Conservation (phyloP, 106 monocot species). For the Gastrodia elata region DNA sequence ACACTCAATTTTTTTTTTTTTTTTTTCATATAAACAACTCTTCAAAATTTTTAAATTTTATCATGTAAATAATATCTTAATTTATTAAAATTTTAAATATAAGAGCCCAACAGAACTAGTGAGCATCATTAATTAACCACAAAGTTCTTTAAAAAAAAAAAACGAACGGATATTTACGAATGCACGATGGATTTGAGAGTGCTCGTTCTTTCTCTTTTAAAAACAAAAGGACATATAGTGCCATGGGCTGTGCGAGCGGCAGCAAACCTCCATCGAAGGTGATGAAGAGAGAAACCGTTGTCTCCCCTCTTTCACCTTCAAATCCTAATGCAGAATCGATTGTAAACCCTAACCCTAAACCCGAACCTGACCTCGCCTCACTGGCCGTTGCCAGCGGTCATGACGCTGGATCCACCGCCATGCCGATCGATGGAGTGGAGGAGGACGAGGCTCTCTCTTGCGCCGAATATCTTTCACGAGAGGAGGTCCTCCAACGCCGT, state of each 20-base stretch:
- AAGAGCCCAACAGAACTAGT: too few species aligned
- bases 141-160: too few species aligned
- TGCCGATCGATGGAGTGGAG: constrained; percentile 12
- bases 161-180: too few species aligned
- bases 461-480: constrained; percentile 25
- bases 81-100: too few species aligned
- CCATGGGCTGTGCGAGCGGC: constrained; percentile 6
- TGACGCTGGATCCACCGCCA: background rate
- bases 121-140: too few species aligned
- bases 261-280: constrained; percentile 6
- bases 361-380: background rate
- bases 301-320: constrained; percentile 2
- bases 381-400: background rate
- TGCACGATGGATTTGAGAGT: too few species aligned
- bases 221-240: background rate
- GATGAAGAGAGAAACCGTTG: background rate
- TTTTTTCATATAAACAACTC: too few species aligned
- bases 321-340: background rate
- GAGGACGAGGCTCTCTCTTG: constrained; percentile 12
- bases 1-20: too few species aligned
- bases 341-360: constrained; percentile 8
- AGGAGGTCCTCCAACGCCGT: constrained; percentile 58
- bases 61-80: too few species aligned
- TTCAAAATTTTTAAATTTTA: too few species aligned
- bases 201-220: background rate